Conservation (phyloP, 352 stramenopile species). For the Phytophthora ohioensis region DNA sequence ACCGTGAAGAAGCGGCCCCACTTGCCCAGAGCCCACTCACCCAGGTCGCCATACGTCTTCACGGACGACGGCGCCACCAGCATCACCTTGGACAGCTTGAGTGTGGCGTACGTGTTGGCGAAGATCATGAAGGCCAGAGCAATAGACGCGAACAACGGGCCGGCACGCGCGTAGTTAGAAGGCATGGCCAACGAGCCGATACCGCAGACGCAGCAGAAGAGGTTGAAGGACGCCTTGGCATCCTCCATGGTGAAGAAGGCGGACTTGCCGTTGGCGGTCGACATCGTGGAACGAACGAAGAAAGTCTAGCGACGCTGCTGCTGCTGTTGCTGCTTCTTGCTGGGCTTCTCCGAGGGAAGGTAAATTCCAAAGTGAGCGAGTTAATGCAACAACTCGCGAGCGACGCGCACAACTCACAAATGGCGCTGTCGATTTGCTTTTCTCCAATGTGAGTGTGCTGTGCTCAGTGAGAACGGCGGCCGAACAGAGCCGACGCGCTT, state of each 20-base stretch:
- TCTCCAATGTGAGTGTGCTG: not conserved
- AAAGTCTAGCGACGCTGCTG: constrained; percentile 12
- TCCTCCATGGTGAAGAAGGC: constrained; percentile 57
- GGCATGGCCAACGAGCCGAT: not conserved
- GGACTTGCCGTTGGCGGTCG: not conserved
- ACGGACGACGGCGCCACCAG: constrained; percentile 51
- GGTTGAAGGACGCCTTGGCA: constrained; percentile 53
- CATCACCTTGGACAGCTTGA: constrained; percentile 54
- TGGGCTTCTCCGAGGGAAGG: constrained; percentile 30
- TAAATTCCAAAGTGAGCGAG: constrained; percentile 42
- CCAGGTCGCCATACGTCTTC: constrained; percentile 53
- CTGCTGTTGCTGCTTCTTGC: constrained; percentile 8
- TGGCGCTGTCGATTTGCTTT: constrained; percentile 26
- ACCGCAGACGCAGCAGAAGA: constrained; percentile 51
- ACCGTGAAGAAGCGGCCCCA: constrained; percentile 49
- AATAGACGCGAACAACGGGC: constrained; percentile 6
- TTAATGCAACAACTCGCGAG: constrained; percentile 10
- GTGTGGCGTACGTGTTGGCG: constrained; percentile 59
- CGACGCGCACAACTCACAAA: not conserved
- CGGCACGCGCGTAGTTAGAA: not conserved
- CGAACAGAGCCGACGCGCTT: constrained; percentile 22
- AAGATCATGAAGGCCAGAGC: constrained; percentile 60
- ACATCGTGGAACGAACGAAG: constrained; percentile 7
- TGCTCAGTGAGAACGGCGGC: constrained; percentile 26
- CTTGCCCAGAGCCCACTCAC: constrained; percentile 44